Conservation (phyloP, 345 rosid species). For the Dipteronia dyeriana region DNA sequence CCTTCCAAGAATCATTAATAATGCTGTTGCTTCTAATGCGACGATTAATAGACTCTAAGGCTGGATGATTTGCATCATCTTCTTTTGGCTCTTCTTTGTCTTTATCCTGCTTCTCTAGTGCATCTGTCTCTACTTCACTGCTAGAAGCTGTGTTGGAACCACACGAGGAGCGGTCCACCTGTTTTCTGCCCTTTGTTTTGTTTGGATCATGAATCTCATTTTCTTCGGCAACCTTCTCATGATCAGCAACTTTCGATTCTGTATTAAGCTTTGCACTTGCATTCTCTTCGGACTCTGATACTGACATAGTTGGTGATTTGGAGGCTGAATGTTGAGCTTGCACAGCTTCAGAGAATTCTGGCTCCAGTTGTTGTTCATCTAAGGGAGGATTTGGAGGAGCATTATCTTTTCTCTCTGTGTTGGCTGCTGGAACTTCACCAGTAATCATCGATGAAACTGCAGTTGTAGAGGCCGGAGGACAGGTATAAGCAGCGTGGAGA, state of each 20-base stretch:
- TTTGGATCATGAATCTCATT: slow-evolving; percentile 53
- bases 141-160: slow-evolving; percentile 89
- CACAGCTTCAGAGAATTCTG: slow-evolving; percentile 48
- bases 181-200: slow-evolving; percentile 62
- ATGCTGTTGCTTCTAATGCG: slow-evolving; percentile 59
- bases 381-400: slow-evolving; percentile 35
- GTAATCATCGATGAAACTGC: slow-evolving; percentile 40
- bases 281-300: slow-evolving; percentile 59
- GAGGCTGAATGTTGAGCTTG: slow-evolving; percentile 58
- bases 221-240: slow-evolving; percentile 42
- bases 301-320: slow-evolving; percentile 46
- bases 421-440: slow-evolving; percentile 37
- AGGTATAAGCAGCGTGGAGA: slow-evolving; percentile 52
- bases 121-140: slow-evolving; percentile 81
- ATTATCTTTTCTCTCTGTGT: slow-evolving; percentile 35
- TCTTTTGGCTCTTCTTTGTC: slow-evolving; percentile 53
- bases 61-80: slow-evolving; percentile 46
- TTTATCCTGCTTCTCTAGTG: slow-evolving; percentile 56
- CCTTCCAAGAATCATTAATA: slow-evolving; percentile 74
- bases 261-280: slow-evolving; percentile 42
- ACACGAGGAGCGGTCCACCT: slow-evolving; percentile 86
- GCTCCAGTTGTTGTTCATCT: slow-evolving; percentile 45
- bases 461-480: slow-evolving; percentile 49
- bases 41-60: slow-evolving; percentile 51
- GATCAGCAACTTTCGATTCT: slow-evolving; percentile 36